phyloP scores from a whole-genome alignment of 352 stramenopile species.

The Globisporangium nodosum region DNA sequence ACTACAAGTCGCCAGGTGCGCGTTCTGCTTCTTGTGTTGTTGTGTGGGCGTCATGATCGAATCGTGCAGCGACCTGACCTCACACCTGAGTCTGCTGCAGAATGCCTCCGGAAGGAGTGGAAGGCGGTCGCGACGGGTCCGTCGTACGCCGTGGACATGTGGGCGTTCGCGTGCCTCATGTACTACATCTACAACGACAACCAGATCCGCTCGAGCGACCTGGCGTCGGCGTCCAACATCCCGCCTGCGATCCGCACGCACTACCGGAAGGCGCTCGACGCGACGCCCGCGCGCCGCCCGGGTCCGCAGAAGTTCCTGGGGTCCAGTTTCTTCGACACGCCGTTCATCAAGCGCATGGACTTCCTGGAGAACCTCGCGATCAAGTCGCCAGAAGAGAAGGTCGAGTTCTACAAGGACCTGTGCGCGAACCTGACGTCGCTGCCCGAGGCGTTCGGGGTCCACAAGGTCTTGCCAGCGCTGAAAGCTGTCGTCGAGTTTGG shows the following conservation, averaged over 20 bases:
- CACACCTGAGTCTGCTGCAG: conserved; percentile 32
- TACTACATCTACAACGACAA: conserved; percentile 79
- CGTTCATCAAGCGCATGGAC: conserved; percentile 91
- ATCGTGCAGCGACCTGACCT: neutral
- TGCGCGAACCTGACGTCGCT: conserved; percentile 58
- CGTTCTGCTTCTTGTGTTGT: neutral
- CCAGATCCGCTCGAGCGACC: conserved; percentile 45
- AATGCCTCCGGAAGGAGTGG: conserved; percentile 82
- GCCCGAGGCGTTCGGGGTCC: conserved; percentile 65
- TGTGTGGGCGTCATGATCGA: neutral
- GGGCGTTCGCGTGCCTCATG: conserved; percentile 68
- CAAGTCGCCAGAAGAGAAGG: conserved; percentile 92
- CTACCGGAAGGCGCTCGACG: conserved; percentile 82
- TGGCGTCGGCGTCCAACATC: conserved; percentile 61
- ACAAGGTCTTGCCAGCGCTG: conserved; percentile 84
- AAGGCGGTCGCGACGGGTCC: conserved; percentile 43
- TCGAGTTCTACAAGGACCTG: conserved; percentile 93
- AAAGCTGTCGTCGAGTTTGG: conserved; percentile 84
- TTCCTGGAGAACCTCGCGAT: conserved; percentile 92
- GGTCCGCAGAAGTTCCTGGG: conserved; percentile 84
- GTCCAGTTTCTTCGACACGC: conserved; percentile 89
- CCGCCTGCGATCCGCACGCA: conserved; percentile 55
- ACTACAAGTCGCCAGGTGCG: conserved; percentile 76
- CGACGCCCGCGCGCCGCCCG: conserved; percentile 51
- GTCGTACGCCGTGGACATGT: conserved; percentile 64